Conservation (phyloP, 305 asterid genomes). For the Fraxinus xanthoxyloides region DNA sequence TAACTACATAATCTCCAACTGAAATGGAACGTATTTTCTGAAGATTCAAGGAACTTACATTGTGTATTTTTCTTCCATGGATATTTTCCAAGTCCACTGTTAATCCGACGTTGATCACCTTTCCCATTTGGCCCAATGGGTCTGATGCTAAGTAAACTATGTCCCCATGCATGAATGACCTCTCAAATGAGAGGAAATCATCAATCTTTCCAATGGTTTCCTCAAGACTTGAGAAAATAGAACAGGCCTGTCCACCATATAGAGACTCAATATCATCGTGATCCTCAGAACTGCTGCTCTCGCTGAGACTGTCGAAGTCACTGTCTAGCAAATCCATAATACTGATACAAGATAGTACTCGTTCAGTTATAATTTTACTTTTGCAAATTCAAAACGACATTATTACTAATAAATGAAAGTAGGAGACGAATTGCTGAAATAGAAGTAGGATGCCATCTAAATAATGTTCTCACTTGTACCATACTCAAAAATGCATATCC, state of each 20-base stretch:
- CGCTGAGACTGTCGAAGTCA: constrained; percentile 72
- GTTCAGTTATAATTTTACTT: background rate
- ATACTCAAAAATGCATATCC: background rate
- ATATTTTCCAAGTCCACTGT: constrained; percentile 65
- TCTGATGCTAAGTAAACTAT: constrained; percentile 62
- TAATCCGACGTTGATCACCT: constrained; percentile 58
- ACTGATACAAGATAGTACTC: constrained; percentile 18
- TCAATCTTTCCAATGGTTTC: constrained; percentile 75
- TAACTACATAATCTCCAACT: constrained; percentile 58
- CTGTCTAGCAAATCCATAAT: constrained; percentile 63
- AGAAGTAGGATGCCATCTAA: background rate
- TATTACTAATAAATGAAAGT: background rate
- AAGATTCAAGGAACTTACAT: constrained; percentile 43
- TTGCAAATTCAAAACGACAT: constrained; percentile 16
- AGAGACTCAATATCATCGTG: constrained; percentile 69
- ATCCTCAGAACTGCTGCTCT: constrained; percentile 78
- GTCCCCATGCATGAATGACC: constrained; percentile 62
- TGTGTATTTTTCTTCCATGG: constrained; percentile 50
- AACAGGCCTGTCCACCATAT: constrained; percentile 68
- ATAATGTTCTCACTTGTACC: background rate
- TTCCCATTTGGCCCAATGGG: constrained; percentile 72
- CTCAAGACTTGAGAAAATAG: constrained; percentile 79
- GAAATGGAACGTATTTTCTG: constrained; percentile 59
- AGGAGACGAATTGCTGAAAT: background rate
- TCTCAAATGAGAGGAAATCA: constrained; percentile 82